Base-by-base conservation (phyloP, 345 rosid genomes). In the Sisymbrium irio region DNA sequence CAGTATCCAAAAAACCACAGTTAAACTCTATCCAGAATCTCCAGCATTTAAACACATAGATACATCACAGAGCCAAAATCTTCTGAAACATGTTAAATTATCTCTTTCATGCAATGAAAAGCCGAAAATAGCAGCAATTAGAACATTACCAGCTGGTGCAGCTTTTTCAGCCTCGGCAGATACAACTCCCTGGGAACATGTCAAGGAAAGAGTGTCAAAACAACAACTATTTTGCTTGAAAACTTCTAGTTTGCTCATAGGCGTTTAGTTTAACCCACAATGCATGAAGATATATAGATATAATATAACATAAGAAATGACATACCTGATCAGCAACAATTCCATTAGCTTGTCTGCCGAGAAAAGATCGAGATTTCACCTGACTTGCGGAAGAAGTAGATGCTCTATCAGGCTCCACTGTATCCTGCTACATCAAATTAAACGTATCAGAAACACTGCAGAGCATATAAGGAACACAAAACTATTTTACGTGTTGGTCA, bases 291-390 rank as follows among this genome's bases (percentile, higher is more conserved):
- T 35, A 35, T 30, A 28, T 14, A 66, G 12, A 63, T 35, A 19
- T 53, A 54, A 64, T 64, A 33, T 64, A 33, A 35, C 61, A 64
- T 62, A 70, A 3, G 20, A 66, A 44, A 69, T 54, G 70, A 7
- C 91, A 73, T 80, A 83, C 99, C 91, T 92, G 96, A 78, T 96
- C 99, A 60, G 95, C 68, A 74, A 87, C 73, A 45, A 86, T 82
- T 75, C 98, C 99, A 84, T 88, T 92, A 54, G 77, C 87, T 81
- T 86, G 98, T 82, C 97, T 84, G 19, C 91, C 93, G 73, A 96
- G 90, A 82, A 92, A 84, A 28, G 85, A 88, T 67, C 96, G 80
- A 72, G 95, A 81, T 67, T 92, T 92, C 69, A 73, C 73, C 22
- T 73, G 77, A 79, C 89, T 90, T 67, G 87, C 95, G 53, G 96